Evolutionary conservation across 2,329 filamentous ascomycete species (phyloP).

Genomic region (Fusarium lateritium): DNA sequence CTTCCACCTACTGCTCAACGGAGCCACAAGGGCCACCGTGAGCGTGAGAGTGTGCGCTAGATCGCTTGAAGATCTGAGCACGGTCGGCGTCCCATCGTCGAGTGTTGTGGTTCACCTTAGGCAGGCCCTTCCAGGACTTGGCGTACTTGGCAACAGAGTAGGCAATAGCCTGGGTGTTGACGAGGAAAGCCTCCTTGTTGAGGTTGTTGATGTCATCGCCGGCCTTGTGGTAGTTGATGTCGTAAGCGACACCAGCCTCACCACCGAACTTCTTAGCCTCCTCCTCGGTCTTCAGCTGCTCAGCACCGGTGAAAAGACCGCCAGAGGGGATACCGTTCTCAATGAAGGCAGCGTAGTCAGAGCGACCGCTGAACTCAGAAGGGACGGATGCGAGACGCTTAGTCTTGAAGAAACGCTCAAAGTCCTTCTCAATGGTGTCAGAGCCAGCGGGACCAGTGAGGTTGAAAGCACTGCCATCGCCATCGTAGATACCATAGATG

Average conservation of each 20-base stretch:
- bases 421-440: constrained; percentile 71
- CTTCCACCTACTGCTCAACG: constrained; percentile 8
- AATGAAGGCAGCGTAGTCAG: constrained; percentile 78
- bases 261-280: constrained; percentile 75
- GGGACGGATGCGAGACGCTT: constrained; percentile 67
- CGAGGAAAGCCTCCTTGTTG: constrained; percentile 60
- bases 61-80: constrained; percentile 50
- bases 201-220: constrained; percentile 60
- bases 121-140: constrained; percentile 56
- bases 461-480: constrained; percentile 73
- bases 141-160: constrained; percentile 60
- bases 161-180: constrained; percentile 62
- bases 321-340: constrained; percentile 76
- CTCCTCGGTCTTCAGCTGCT: constrained; percentile 72
- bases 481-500: constrained; percentile 70
- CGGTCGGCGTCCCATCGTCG: constrained; percentile 52
- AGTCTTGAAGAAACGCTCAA: constrained; percentile 67
- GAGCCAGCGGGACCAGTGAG: constrained; percentile 69
- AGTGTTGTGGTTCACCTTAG: constrained; percentile 47
- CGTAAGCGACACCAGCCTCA: constrained; percentile 64
- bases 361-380: constrained; percentile 75
- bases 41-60: constrained; percentile 43
- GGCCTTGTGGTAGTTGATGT: constrained; percentile 62
- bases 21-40: constrained; percentile 52
- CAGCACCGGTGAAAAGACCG: constrained; percentile 78